Evolutionary conservation across 2,329 filamentous ascomycete species (phyloP).

Genomic region (Arthrobotrys sphaeroides): DNA sequence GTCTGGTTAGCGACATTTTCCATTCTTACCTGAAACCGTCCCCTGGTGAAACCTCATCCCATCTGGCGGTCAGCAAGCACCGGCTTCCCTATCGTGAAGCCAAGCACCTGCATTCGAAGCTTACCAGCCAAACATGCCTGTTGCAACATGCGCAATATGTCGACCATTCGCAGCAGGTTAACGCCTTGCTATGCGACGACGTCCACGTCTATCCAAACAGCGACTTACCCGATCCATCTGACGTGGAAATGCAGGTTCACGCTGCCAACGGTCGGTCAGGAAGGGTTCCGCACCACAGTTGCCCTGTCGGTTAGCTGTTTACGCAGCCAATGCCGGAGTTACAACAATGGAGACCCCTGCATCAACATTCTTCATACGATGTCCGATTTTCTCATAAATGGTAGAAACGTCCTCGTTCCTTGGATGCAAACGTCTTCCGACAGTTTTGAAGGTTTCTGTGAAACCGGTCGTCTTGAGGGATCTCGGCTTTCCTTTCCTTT

Average conservation of each 20-base stretch:
- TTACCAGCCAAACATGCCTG: constrained; percentile 39
- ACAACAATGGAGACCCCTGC: constrained; percentile 24
- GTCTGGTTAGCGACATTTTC: constrained; percentile 44
- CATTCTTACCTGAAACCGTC: constrained; percentile 52
- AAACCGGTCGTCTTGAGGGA: constrained; percentile 34
- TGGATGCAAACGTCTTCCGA: constrained; percentile 46
- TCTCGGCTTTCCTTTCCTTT: constrained; percentile 16
- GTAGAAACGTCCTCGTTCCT: constrained; percentile 37
- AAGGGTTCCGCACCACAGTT: constrained; percentile 22
- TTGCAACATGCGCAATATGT: constrained; percentile 48
- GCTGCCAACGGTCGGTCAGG: constrained; percentile 27
- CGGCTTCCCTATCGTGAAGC: constrained; percentile 35
- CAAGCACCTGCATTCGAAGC: constrained; percentile 41
- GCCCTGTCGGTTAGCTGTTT: constrained; percentile 22
- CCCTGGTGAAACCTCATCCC: constrained; percentile 49
- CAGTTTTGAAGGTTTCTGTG: constrained; percentile 50
- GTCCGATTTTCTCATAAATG: constrained; percentile 33
- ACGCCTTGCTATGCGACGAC: constrained; percentile 42
- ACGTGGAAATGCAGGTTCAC: constrained; percentile 39
- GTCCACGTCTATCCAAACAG: constrained; percentile 50
- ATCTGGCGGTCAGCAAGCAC: constrained; percentile 24
- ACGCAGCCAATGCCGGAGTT: not conserved
- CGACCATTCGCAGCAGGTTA: constrained; percentile 44
- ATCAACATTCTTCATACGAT: constrained; percentile 10
- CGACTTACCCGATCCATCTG: constrained; percentile 42